phyloP scores from a whole-genome alignment of 2,329 filamentous ascomycete genomes.

The Xylariaceae sp. region DNA sequence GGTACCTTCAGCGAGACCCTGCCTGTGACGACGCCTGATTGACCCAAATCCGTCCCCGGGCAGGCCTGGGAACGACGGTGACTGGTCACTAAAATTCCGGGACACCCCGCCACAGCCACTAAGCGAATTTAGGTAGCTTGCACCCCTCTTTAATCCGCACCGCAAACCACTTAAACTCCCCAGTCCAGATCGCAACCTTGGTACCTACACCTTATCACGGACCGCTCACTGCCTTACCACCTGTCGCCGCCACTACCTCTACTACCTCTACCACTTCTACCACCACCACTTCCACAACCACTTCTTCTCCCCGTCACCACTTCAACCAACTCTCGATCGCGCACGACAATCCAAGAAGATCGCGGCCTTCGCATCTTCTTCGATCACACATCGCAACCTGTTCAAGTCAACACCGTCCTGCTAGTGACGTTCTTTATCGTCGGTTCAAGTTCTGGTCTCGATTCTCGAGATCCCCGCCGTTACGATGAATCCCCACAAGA shows the following conservation, averaged over 20 bases:
- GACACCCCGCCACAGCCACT: slow-evolving; percentile 12
- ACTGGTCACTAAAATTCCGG: neutral
- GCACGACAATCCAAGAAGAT: too few relatives aligned
- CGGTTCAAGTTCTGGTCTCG: neutral
- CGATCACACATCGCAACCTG: too few relatives aligned
- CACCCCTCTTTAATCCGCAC: slow-evolving; percentile 6
- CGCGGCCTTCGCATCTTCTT: too few relatives aligned
- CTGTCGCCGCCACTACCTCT: slow-evolving; percentile 4
- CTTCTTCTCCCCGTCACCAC: too few relatives aligned
- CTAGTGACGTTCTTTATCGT: neutral
- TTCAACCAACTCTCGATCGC: too few relatives aligned
- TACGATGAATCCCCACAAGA: slow-evolving; percentile 91
- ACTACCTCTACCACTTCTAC: neutral
- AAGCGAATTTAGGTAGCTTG: slow-evolving; percentile 18
- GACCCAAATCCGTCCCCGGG: neutral
- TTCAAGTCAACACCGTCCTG: too few relatives aligned
- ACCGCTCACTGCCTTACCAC: slow-evolving; percentile 6
- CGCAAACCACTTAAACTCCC: slow-evolving; percentile 11
- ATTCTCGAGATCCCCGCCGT: slow-evolving; percentile 13
- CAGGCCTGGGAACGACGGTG: neutral
- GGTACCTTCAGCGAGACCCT: neutral
- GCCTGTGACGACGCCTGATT: slow-evolving; percentile 5
- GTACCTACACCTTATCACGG: neutral
- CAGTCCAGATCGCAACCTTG: neutral
- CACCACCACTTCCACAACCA: too few relatives aligned